phyloP scores from a whole-genome alignment of 805 yeast species.

The Blastobotrys americana region DNA sequence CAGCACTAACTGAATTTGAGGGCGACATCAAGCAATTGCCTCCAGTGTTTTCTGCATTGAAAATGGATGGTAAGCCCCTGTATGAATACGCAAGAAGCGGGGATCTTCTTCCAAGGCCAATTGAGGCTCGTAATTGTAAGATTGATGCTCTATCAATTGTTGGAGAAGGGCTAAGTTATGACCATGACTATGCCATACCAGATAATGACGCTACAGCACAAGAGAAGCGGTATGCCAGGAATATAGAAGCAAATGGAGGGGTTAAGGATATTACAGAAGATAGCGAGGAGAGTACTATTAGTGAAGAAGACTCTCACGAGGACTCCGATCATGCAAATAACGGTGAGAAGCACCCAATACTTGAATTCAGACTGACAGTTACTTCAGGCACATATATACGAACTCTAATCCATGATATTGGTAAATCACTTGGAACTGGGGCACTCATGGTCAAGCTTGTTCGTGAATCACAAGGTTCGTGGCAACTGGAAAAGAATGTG shows the following conservation, averaged over 20 bases:
- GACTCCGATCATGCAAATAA: conserved; percentile 8
- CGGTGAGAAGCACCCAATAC: conserved; percentile 27
- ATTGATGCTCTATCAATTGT: conserved; percentile 49
- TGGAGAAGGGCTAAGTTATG: conserved; percentile 45
- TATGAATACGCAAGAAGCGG: conserved; percentile 93
- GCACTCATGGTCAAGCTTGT: conserved; percentile 83
- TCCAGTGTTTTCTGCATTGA: conserved; percentile 89
- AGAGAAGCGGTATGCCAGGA: conserved; percentile 34
- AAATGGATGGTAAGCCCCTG: conserved; percentile 88
- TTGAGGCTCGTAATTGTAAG: conserved; percentile 65
- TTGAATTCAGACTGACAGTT: conserved; percentile 71
- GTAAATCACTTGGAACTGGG: conserved; percentile 68
- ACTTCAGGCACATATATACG: conserved; percentile 95
- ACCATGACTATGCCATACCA: conserved; percentile 47
- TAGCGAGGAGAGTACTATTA: conserved; percentile 23
- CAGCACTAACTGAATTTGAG: conserved; percentile 54
- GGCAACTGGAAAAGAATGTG: conserved; percentile 66
- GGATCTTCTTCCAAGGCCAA: conserved; percentile 73
- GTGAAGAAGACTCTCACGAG: conserved; percentile 25
- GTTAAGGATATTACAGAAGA: conserved; percentile 8
- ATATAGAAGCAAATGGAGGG: conserved; percentile 33
- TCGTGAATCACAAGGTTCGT: conserved; percentile 71
- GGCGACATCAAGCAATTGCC: conserved; percentile 87
- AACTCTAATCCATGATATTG: conserved; percentile 81
- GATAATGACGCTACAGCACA: conserved; percentile 27